Percentiles rank a stretch among this genome's conserved stretches.
phyloP scores from a whole-genome alignment of 805 yeast genomes.

The Suhomyces canberraensis region DNA sequence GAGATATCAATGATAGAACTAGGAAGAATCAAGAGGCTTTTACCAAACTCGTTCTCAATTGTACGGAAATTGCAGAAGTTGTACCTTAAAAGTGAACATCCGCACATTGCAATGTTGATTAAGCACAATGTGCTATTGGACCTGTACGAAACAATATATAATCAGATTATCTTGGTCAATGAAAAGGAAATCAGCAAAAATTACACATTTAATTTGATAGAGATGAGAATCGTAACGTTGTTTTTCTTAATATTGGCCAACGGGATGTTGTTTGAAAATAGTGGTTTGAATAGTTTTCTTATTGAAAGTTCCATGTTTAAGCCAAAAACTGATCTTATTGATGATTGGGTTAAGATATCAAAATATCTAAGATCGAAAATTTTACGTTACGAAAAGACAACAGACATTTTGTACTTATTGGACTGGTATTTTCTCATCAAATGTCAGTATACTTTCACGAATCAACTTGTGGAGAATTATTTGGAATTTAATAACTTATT shows the following conservation, averaged over 20 bases:
- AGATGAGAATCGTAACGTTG: conserved; percentile 16
- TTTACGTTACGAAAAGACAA: conserved; percentile 16
- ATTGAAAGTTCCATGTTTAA: conserved; percentile 6
- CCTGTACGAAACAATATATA: conserved; percentile 4
- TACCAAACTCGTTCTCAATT: conserved; percentile 7
- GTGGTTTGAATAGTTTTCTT: conserved; percentile 5
- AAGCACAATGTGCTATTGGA: conserved; percentile 3
- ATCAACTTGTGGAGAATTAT: conserved; percentile 21
- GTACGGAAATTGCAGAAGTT: conserved; percentile 4
- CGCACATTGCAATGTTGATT: conserved; percentile 3
- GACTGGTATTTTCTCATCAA: conserved; percentile 25
- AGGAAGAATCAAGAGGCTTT: conserved; percentile 5
- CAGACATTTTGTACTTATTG: conserved; percentile 22
- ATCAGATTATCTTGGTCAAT: conserved; percentile 2
- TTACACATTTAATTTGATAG: conserved; percentile 7
- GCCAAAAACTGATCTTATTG: conserved; percentile 13
- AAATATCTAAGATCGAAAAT: conserved; percentile 16
- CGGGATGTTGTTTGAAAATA: conserved; percentile 16
- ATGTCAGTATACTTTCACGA: conserved; percentile 16
- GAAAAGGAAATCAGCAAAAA: conserved; percentile 7
- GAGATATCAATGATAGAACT: conserved; percentile 9
- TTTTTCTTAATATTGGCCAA: conserved; percentile 17
- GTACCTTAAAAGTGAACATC: conserved; percentile 6
- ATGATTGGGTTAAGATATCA: conserved; percentile 14
- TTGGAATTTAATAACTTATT: conserved; percentile 27